Percentiles rank a stretch among this genome's conserved stretches.
phyloP scores from a whole-genome alignment of 2,329 filamentous ascomycete species.

The Nemania diffusa region DNA sequence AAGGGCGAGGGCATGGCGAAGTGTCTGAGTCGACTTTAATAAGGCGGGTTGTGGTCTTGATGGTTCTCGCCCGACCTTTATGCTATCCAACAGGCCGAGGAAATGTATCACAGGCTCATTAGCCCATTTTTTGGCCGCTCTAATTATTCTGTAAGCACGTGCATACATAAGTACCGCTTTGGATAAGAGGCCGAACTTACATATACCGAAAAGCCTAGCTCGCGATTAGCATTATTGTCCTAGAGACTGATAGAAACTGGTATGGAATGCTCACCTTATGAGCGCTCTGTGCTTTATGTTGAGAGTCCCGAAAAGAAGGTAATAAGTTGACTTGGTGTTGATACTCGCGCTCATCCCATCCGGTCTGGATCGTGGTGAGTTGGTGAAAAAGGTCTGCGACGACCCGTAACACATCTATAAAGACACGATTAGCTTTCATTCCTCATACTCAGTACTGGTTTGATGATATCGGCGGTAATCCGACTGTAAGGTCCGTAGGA shows the following conservation, averaged over 20 bases:
- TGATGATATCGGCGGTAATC: not conserved
- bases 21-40: constrained; percentile 48
- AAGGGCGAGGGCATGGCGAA: constrained; percentile 54
- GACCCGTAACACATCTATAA: constrained; percentile 49
- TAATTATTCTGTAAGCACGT: constrained; percentile 24
- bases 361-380: constrained; percentile 31
- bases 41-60: constrained; percentile 47
- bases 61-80: constrained; percentile 46
- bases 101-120: constrained; percentile 51
- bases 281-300: constrained; percentile 29
- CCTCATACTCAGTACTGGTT: not conserved
- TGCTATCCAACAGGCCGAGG: constrained; percentile 52
- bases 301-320: constrained; percentile 34
- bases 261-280: constrained; percentile 26
- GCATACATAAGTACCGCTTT: not conserved
- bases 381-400: constrained; percentile 54
- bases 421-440: constrained; percentile 20
- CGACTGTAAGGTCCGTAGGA: constrained; percentile 4
- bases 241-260: not conserved
- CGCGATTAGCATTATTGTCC: constrained; percentile 12
- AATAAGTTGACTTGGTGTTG: constrained; percentile 26
- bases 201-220: constrained; percentile 35
- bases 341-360: constrained; percentile 37
- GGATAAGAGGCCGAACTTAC: constrained; percentile 20
- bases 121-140: constrained; percentile 34